Base-by-base conservation (phyloP, 805 yeast genomes). In the Barnettozyma wickerhamii region DNA sequence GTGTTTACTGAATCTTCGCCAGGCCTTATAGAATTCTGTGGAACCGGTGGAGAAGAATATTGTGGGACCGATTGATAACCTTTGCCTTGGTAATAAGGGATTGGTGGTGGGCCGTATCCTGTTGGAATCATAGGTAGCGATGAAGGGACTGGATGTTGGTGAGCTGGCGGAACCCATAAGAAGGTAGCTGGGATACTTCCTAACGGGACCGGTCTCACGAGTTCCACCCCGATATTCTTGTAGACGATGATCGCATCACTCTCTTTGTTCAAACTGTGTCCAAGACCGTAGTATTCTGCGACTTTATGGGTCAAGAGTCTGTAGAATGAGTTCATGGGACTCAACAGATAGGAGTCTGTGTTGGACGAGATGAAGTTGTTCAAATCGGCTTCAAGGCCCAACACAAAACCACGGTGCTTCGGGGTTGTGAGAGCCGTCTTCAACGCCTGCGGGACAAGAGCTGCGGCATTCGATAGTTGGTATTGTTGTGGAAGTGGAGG, bases 301-400 rank as follows among this genome's bases (percentile, higher is more conserved):
- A 82, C 63, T 48, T 81, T 84, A 58, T 84, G 90, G 0, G 83
- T 71, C 40, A 84, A 60, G 34, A 84, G 63, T 49, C 91, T 64
- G 49, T 77, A 79, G 56, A 79, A 84, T 3, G 88, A 79, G 57
- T 84, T 84, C 71, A 78, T 72, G 6, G 58, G 59, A 19, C 49
- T 67, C 62, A 67, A 64, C 51, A 23, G 72, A 59, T 55, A 68
- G 48, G 59, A 68, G 51, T 53, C 66, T 38, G 50, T 70, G 52
- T 50, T 64, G 36, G 67, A 62, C 7, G 64, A 50, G 28, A 76
- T 65, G 50, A 79, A 77, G 19, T 62, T 64, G 12, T 69, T 45
- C 20, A 79, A 56, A 40, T 71, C 69, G 19, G 63, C 56, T 46
- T 79, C 86, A 40, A 77, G 54, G 12, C 68, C 61, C 7, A 75